Evolutionary conservation across 2,329 filamentous ascomycete species (phyloP).

Genomic region (Falciphora oryzae): DNA sequence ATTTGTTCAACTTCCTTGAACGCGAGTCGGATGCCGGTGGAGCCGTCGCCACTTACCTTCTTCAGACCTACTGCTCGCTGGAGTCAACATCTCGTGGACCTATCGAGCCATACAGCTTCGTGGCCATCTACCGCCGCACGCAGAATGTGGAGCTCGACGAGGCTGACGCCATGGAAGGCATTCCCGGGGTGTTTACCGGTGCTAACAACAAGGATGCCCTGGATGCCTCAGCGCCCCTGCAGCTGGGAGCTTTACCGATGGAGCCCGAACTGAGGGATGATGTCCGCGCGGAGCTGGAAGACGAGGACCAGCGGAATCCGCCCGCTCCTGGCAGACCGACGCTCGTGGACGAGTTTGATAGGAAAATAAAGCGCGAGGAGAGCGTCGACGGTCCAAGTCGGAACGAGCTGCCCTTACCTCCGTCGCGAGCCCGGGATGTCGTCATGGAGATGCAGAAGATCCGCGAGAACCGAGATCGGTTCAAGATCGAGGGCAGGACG

Average conservation of each 20-base stretch:
- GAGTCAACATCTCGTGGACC: slow-evolving; percentile 55
- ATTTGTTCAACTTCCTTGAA: slow-evolving; percentile 83
- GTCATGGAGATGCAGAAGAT: slow-evolving; percentile 92
- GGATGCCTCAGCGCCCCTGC: slow-evolving; percentile 53
- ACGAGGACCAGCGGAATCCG: slow-evolving; percentile 74
- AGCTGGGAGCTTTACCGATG: slow-evolving; percentile 76
- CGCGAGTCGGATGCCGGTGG: slow-evolving; percentile 79
- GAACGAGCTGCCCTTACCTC: slow-evolving; percentile 76
- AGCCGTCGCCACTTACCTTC: slow-evolving; percentile 67
- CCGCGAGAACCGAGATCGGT: slow-evolving; percentile 86
- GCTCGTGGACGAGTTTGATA: slow-evolving; percentile 81
- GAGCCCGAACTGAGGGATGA: slow-evolving; percentile 79
- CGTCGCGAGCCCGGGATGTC: slow-evolving; percentile 83
- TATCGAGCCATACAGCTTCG: slow-evolving; percentile 58
- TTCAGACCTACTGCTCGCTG: slow-evolving; percentile 55
- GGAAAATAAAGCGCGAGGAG: slow-evolving; percentile 83
- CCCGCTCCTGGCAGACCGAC: slow-evolving; percentile 65
- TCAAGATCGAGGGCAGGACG: slow-evolving; percentile 78
- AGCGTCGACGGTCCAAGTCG: slow-evolving; percentile 75
- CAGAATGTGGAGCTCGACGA: slow-evolving; percentile 59
- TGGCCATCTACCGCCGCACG: slow-evolving; percentile 51
- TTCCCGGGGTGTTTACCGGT: slow-evolving; percentile 57
- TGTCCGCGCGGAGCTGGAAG: slow-evolving; percentile 78
- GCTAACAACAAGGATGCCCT: slow-evolving; percentile 56
- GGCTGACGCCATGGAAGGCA: slow-evolving; percentile 57